A percentile compares a stretch with the other conserved stretches of the same genome.
Conservation (phyloP, 2,329 filamentous ascomycete genomes). For the Aspergillus eucalypticola region DNA sequence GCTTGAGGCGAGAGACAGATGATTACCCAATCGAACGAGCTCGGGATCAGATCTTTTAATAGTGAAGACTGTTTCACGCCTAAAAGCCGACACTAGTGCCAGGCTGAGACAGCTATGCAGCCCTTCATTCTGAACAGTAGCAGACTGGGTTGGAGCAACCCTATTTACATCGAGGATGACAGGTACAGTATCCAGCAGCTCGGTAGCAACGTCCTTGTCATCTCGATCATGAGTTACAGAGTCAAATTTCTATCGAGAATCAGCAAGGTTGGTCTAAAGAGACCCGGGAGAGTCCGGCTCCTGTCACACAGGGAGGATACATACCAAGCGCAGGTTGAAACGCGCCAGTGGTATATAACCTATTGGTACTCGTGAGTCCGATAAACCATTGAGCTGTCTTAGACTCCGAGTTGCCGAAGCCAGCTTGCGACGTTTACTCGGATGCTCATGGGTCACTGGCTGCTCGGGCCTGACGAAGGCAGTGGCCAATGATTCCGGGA, state of each 20-base stretch:
- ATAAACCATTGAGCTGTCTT: conserved; percentile 17
- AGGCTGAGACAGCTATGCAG: conserved; percentile 21
- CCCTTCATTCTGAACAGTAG: background rate
- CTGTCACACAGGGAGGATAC: conserved; percentile 5
- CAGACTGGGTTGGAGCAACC: background rate
- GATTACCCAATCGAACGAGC: conserved; percentile 22
- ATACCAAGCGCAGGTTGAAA: conserved; percentile 34
- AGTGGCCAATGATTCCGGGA: conserved; percentile 26
- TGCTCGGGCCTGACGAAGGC: conserved; percentile 22
- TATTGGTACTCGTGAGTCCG: conserved; percentile 20
- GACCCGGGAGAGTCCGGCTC: background rate
- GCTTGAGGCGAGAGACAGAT: conserved; percentile 25
- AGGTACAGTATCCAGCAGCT: conserved; percentile 17
- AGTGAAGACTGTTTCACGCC: conserved; percentile 21
- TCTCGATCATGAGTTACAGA: background rate
- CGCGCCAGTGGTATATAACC: conserved; percentile 38
- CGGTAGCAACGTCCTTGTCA: background rate
- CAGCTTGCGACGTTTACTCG: conserved; percentile 38
- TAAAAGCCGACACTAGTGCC: conserved; percentile 21
- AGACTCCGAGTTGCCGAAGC: conserved; percentile 21
- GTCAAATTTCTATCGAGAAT: conserved; percentile 22
- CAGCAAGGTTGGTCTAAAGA: background rate
- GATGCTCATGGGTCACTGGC: conserved; percentile 21
- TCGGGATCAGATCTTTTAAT: conserved; percentile 19
- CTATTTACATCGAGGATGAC: conserved; percentile 21